phyloP scores from a whole-genome alignment of 2,329 filamentous ascomycete genomes.

The Xylariales sp. region DNA sequence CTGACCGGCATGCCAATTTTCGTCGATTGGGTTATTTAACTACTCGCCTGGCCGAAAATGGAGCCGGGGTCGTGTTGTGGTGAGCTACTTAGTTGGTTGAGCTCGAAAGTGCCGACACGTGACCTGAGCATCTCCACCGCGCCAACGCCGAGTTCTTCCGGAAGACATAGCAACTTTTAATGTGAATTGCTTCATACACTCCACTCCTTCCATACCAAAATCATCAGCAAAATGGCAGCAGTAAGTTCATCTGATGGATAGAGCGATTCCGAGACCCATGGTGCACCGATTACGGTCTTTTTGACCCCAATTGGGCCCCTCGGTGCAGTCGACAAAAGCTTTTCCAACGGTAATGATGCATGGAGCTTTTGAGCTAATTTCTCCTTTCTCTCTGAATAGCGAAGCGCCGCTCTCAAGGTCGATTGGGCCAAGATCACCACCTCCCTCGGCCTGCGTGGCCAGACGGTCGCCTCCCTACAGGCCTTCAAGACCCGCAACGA shows the following conservation, averaged over 20 bases:
- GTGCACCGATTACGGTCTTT: slow-evolving; percentile 1
- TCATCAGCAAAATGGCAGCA: slow-evolving; percentile 61
- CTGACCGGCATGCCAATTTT: too few relatives aligned
- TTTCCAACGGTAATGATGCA: too few relatives aligned
- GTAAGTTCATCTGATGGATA: slow-evolving; percentile 46
- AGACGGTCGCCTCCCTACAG: slow-evolving; percentile 86
- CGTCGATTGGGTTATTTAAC: too few relatives aligned
- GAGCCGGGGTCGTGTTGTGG: too few relatives aligned
- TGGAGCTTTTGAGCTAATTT: slow-evolving; percentile 57
- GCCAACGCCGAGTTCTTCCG: slow-evolving; percentile 28
- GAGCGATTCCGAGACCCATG: slow-evolving; percentile 5
- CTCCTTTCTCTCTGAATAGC: slow-evolving; percentile 49
- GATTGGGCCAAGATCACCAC: slow-evolving; percentile 95
- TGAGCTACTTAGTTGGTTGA: too few relatives aligned
- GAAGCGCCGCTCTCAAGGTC: slow-evolving; percentile 97
- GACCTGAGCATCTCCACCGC: too few relatives aligned
- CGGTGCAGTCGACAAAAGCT: slow-evolving; percentile 8
- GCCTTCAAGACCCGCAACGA: slow-evolving; percentile 99
- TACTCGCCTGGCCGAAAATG: too few relatives aligned
- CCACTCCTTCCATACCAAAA: slow-evolving; percentile 40
- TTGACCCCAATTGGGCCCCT: slow-evolving; percentile 17
- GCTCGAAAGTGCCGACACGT: too few relatives aligned
- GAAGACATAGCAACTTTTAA: slow-evolving; percentile 40
- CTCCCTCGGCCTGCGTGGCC: slow-evolving; percentile 93
- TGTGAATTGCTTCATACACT: slow-evolving; percentile 44